phyloP scores from a whole-genome alignment of 805 yeast genomes.

The Cyberlindnera suaveolens region DNA sequence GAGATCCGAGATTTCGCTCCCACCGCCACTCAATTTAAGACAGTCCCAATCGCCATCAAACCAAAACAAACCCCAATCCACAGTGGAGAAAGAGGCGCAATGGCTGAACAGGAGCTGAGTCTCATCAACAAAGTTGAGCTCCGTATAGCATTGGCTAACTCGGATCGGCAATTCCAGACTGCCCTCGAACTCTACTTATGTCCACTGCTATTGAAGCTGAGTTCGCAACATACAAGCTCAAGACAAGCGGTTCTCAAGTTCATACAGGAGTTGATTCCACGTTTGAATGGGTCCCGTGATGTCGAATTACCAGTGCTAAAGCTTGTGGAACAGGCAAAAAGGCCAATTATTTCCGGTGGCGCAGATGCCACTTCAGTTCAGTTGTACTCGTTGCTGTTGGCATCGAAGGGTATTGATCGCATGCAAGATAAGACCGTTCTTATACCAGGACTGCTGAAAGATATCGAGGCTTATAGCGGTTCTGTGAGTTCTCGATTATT shows the following conservation, averaged over 20 bases:
- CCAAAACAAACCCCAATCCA: too few relatives aligned
- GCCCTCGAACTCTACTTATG: constrained; percentile 58
- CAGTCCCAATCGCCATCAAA: too few relatives aligned
- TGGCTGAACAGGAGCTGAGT: constrained; percentile 43
- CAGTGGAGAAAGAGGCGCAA: neutral
- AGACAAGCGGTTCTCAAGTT: constrained; percentile 62
- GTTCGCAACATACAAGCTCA: constrained; percentile 62
- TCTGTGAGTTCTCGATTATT: constrained; percentile 52
- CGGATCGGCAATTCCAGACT: constrained; percentile 57
- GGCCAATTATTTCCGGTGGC: constrained; percentile 39
- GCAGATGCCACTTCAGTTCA: constrained; percentile 38
- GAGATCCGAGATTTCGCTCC: too few relatives aligned
- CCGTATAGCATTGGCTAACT: constrained; percentile 67
- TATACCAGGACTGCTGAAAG: constrained; percentile 41
- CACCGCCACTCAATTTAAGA: too few relatives aligned
- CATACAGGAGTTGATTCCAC: constrained; percentile 59
- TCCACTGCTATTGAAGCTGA: constrained; percentile 73
- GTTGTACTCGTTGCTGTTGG: constrained; percentile 57
- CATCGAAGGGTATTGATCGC: constrained; percentile 63
- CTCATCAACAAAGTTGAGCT: constrained; percentile 76
- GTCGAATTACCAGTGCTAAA: constrained; percentile 61
- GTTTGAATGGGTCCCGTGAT: constrained; percentile 49
- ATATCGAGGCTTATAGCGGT: constrained; percentile 35
- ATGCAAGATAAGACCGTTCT: constrained; percentile 30
- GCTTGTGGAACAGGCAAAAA: constrained; percentile 56